Conservation (phyloP, 495 filamentous ascomycete genomes). For the Glonium stellatum region DNA sequence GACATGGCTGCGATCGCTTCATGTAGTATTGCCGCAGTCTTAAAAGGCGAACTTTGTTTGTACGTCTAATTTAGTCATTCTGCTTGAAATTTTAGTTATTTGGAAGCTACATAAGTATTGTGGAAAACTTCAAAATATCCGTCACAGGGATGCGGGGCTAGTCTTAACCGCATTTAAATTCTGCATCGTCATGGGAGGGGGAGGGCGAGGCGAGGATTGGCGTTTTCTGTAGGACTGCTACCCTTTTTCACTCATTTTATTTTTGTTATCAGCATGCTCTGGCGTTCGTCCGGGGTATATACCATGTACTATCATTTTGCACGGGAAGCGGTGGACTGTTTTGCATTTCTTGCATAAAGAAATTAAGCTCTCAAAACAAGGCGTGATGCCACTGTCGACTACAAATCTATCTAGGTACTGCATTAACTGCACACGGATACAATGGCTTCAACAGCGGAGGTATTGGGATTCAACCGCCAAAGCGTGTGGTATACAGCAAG, state of each 20-base stretch:
- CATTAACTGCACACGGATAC: background rate
- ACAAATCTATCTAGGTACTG: background rate
- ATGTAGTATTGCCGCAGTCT: background rate
- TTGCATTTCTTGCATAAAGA: background rate
- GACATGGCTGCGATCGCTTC: background rate
- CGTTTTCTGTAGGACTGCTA: background rate
- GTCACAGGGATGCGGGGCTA: no score
- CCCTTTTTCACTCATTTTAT: background rate
- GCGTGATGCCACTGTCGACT: background rate
- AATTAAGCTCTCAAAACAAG: background rate
- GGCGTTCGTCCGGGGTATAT: background rate
- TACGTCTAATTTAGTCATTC: background rate
- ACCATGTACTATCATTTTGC: background rate
- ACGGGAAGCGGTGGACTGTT: background rate
- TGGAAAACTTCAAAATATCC: no score
- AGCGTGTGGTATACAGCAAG: no score
- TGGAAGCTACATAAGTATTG: no score
- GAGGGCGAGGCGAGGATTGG: background rate
- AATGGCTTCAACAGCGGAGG: background rate
- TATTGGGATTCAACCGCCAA: no score
- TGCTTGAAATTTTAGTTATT: no score
- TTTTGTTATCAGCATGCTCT: background rate
- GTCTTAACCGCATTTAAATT: no score
- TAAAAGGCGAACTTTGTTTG: background rate
- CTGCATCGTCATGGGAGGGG: background rate